Percentiles rank a stretch among this genome's conserved stretches.
Evolutionary conservation across 1,139 yeast species (phyloP).

Genomic region (Scheffersomyces titani): DNA sequence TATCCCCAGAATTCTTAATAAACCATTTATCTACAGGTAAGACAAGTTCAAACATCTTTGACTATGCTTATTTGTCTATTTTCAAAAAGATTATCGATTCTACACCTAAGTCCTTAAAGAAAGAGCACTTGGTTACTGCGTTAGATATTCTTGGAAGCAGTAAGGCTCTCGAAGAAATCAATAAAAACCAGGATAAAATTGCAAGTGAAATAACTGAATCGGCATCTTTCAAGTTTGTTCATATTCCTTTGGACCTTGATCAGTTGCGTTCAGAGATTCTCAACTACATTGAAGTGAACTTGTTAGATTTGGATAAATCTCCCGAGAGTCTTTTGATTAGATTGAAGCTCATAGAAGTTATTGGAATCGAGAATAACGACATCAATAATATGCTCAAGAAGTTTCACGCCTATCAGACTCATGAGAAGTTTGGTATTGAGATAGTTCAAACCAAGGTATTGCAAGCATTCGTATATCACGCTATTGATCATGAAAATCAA

Average conservation of each 20-base stretch:
- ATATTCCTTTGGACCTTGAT: background rate
- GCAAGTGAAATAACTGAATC: constrained; percentile 8
- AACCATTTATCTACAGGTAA: background rate
- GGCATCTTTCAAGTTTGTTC: background rate
- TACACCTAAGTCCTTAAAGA: constrained; percentile 1
- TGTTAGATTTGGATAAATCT: constrained; percentile 25
- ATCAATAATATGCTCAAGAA: constrained; percentile 28
- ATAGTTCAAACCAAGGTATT: constrained; percentile 27
- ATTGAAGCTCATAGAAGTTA: constrained; percentile 31
- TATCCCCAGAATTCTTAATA: background rate
- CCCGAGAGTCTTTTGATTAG: constrained; percentile 28
- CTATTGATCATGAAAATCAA: constrained; percentile 35
- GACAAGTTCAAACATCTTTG: background rate
- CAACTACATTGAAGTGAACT: constrained; percentile 19
- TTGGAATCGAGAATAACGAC: constrained; percentile 38
- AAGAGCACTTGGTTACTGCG: constrained; percentile 2
- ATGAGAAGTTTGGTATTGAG: constrained; percentile 36
- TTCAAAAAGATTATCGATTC: constrained; percentile 6
- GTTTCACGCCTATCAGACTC: constrained; percentile 39
- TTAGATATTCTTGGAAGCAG: constrained; percentile 5
- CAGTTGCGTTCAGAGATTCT: constrained; percentile 3
- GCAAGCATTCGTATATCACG: constrained; percentile 32
- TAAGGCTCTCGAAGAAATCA: constrained; percentile 18
- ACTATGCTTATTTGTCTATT: constrained; percentile 7
- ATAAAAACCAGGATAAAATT: constrained; percentile 26